These are phyloP conservation scores for Kuraishia floccosa DNA, from an alignment of 805 yeast species.

Conservation along the genomic window DNA sequence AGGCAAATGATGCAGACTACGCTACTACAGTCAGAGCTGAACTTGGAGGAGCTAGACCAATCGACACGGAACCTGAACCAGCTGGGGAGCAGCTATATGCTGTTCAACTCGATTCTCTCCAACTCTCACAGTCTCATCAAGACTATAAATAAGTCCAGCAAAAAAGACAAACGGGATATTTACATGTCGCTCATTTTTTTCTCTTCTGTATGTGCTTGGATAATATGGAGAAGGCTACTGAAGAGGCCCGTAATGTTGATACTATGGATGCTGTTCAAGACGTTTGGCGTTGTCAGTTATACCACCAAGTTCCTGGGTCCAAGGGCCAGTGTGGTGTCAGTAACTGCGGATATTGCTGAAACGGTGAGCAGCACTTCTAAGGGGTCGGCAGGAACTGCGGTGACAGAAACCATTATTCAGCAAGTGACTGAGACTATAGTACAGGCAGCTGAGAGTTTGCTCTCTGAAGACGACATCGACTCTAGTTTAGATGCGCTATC, in stretches of 20 bases:
- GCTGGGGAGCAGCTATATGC: slow-evolving; percentile 28
- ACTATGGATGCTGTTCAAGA: slow-evolving; percentile 33
- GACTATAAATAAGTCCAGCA: slow-evolving; percentile 40
- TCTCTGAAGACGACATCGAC: too few species aligned
- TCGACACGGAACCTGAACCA: slow-evolving; percentile 29
- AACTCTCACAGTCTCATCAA: slow-evolving; percentile 34
- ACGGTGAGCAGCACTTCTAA: too few species aligned
- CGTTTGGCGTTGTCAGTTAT: slow-evolving; percentile 14
- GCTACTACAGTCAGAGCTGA: slow-evolving; percentile 37
- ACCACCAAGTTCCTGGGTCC: too few species aligned
- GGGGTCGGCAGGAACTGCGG: too few species aligned
- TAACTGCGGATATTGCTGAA: too few species aligned
- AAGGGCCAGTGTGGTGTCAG: too few species aligned
- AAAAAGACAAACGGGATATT: slow-evolving; percentile 33
- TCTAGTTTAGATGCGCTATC: too few species aligned
- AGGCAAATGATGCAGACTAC: slow-evolving; percentile 36
- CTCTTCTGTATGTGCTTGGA: slow-evolving; percentile 32
- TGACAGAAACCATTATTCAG: too few species aligned
- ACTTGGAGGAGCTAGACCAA: slow-evolving; percentile 32
- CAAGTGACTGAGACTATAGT: too few species aligned
- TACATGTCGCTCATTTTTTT: slow-evolving; percentile 36
- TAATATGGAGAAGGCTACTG: slow-evolving; percentile 36
- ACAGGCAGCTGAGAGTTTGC: too few species aligned
- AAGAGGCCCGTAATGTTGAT: slow-evolving; percentile 29
- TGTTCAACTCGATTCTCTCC: slow-evolving; percentile 27